Conservation (phyloP, 2,329 filamentous ascomycete species). For the Colletotrichum gigasporum region DNA sequence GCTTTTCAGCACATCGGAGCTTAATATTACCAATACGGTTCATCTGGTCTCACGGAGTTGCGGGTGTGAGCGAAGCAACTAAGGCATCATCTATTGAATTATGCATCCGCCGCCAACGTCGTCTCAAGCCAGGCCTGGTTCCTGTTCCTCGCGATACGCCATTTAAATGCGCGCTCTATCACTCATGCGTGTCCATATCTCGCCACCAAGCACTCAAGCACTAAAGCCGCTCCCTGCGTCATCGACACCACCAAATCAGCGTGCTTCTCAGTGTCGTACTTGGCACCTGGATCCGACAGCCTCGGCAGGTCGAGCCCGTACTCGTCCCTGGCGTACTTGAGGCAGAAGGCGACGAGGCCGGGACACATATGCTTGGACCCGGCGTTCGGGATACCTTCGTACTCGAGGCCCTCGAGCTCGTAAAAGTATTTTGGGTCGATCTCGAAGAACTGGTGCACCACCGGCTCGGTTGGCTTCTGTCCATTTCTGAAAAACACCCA, state of each 20-base stretch:
- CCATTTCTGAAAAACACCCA: slow-evolving; percentile 12
- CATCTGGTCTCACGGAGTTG: too few relatives aligned
- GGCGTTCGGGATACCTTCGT: neutral
- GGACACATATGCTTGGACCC: slow-evolving; percentile 3
- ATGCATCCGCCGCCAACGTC: too few relatives aligned
- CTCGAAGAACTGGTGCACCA: slow-evolving; percentile 16
- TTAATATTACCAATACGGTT: too few relatives aligned
- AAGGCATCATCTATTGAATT: too few relatives aligned
- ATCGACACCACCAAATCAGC: neutral
- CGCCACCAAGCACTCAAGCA: too few relatives aligned
- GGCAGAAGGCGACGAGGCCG: neutral
- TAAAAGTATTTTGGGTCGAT: slow-evolving; percentile 13
- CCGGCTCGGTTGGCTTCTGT: slow-evolving; percentile 5
- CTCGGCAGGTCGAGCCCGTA: neutral
- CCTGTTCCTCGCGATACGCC: too few relatives aligned
- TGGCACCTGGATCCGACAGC: too few relatives aligned
- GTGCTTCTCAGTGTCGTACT: slow-evolving; percentile 1
- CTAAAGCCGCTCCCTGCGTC: neutral
- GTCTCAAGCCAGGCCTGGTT: too few relatives aligned
- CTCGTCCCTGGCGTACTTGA: neutral
- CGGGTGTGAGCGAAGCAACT: too few relatives aligned
- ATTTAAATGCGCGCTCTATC: too few relatives aligned
- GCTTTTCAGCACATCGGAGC: too few relatives aligned
- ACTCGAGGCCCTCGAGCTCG: slow-evolving; percentile 16
- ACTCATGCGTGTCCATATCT: too few relatives aligned